Conservation (phyloP, 371 early-diverging fungal species). For the Neoconidiobolus thromboides region DNA sequence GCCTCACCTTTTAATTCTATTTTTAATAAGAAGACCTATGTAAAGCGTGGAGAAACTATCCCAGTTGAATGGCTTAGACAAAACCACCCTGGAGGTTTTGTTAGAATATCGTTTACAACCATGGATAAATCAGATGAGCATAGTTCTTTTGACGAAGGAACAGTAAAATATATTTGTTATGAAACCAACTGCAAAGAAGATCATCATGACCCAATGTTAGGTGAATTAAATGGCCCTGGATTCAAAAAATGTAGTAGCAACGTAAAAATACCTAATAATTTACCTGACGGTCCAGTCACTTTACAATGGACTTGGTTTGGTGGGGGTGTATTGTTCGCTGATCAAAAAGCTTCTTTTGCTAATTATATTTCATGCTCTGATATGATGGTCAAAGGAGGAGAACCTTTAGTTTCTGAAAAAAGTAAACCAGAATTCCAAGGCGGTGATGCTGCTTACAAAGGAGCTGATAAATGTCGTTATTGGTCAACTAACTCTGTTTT, state of each 20-base stretch:
- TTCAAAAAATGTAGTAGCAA: constrained; percentile 19
- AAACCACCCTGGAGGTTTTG: constrained; percentile 42
- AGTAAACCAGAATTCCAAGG: constrained; percentile 18
- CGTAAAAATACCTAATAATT: constrained; percentile 22
- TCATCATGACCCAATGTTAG: constrained; percentile 10
- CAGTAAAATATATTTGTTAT: constrained; percentile 27
- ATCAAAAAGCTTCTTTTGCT: constrained; percentile 26
- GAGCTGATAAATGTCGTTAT: constrained; percentile 18
- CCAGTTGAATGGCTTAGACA: constrained; percentile 23
- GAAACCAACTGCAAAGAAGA: constrained; percentile 28
- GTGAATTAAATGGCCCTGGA: constrained; percentile 20
- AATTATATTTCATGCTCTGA: constrained; percentile 31
- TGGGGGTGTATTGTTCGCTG: constrained; percentile 28
- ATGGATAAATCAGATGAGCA: constrained; percentile 26
- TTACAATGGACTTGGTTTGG: constrained; percentile 43
- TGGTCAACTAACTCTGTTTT: constrained; percentile 1
- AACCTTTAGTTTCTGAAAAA: background rate
- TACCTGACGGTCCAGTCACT: constrained; percentile 27
- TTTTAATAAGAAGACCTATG: constrained; percentile 10
- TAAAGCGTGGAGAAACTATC: constrained; percentile 26
- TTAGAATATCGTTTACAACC: constrained; percentile 29
- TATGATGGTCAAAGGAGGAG: constrained; percentile 23
- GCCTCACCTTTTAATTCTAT: background rate
- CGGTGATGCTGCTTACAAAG: constrained; percentile 26
- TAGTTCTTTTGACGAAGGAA: constrained; percentile 23